Evolutionary conservation across 768 basidiomycete species (phyloP), one percentile per base, ranked within the genome.

Genomic region (Trametes punicea): DNA sequence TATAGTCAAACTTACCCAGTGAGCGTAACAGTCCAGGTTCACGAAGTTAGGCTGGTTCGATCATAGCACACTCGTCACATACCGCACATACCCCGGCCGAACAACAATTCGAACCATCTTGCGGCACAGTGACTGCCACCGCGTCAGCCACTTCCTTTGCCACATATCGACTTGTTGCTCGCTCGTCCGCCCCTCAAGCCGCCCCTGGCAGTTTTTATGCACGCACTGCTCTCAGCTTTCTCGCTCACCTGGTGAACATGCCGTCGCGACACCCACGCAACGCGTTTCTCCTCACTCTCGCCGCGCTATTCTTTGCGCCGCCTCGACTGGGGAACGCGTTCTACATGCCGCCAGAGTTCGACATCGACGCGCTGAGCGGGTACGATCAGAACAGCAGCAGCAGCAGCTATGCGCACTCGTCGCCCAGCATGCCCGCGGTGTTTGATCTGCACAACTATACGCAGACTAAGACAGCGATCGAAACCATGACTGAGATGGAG

Each of bases 341-440:
- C 58, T 59, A 59, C 44, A 59, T 55, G 58, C 52, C 58, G 2
- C 52, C 47, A 2, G 47, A 18, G 29, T 59, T 59, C 34, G 36
- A 59, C 27, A 15, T 44, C 27, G 38, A 38, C 18, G 47, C 58
- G 10, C 29, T 44, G 11, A 46, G 50, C 6, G 51, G 33, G 30
- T 21, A 33, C 31, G 55, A 40, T n/a, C 30, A 45, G 8, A 38
- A n/a, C 23, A 16, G 16, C 13, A 50, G 46, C 49, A 46, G 25
- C 10, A 50, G 16, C 11, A 26, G n/a, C 20, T 8, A 7, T 13
- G 36, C 20, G n/a, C 21, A 34, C 39, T 2, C 55, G 20, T 33
- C n/a, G 11, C 15, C 41, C 15, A 21, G 42, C 33, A 39, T 42
- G 27, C 9, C 33, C 3, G 42, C 26, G 11, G 18, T 29, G 15